phyloP scores from a whole-genome alignment of 768 basidiomycete species.

The Tylopilus sp. region DNA sequence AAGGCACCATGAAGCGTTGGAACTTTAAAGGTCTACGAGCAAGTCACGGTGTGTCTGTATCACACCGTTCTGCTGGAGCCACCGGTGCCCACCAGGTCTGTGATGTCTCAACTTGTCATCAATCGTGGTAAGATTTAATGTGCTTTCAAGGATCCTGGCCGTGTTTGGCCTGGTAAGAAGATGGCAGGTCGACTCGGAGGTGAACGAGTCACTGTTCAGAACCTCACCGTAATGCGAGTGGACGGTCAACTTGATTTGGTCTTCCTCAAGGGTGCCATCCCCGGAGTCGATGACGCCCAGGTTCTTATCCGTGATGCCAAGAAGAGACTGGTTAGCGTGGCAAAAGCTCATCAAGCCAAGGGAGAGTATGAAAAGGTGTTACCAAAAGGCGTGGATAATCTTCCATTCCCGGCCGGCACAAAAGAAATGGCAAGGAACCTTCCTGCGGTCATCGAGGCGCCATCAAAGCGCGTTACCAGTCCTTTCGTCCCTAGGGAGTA shows the following conservation, averaged over 20 bases:
- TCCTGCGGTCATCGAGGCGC: slow-evolving; percentile 66
- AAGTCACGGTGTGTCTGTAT: slow-evolving; percentile 94
- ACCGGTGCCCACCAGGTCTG: slow-evolving; percentile 92
- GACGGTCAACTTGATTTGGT: slow-evolving; percentile 85
- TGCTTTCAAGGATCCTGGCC: slow-evolving; percentile 78
- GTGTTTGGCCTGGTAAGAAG: slow-evolving; percentile 96
- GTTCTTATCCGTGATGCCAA: slow-evolving; percentile 86
- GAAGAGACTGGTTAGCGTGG: slow-evolving; percentile 69
- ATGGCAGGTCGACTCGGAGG: slow-evolving; percentile 96
- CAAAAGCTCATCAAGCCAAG: slow-evolving; percentile 63
- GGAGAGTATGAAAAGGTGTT: slow-evolving; percentile 74
- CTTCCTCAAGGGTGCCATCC: slow-evolving; percentile 88
- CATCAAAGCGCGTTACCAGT: slow-evolving; percentile 67
- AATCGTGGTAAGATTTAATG: background rate
- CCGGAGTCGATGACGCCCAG: slow-evolving; percentile 85
- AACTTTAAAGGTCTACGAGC: slow-evolving; percentile 88
- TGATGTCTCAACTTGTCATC: background rate
- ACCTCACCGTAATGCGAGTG: slow-evolving; percentile 84
- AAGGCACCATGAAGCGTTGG: slow-evolving; percentile 96
- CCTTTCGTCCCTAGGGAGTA: slow-evolving; percentile 78
- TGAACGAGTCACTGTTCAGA: slow-evolving; percentile 77
- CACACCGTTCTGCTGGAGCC: slow-evolving; percentile 90
- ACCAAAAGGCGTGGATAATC: slow-evolving; percentile 74
- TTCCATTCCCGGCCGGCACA: slow-evolving; percentile 94
- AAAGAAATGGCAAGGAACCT: slow-evolving; percentile 64